Base-by-base conservation (phyloP, 139 green algal genomes). In the Volvox reticuliferus region DNA sequence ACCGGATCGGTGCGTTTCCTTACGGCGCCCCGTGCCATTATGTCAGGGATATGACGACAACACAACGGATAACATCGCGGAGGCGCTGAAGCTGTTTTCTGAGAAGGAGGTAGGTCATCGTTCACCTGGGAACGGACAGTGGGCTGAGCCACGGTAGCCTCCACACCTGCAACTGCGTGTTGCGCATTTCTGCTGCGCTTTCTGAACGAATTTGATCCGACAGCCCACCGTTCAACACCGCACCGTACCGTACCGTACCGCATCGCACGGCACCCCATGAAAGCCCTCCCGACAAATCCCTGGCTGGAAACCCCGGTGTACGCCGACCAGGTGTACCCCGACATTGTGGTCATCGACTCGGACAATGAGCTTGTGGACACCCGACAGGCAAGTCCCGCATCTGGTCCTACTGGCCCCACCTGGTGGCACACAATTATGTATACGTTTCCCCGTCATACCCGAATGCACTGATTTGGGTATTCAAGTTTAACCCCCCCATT, bases 331-430 rank as follows among this genome's bases (percentile, higher is more conserved):
- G 89, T 89, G 26, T 89, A 86, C 28, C 89, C 89, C 0, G 89
- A 92, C 73, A 92, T 92, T 37, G 89, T 92, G 2, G 63, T 92
- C 28, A 89, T 92, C 17, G 89, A 92, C 62, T 82, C 89, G 63
- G 89, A 92, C 82, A 75, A 86, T 18, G 85, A 89, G 44, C 69
- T 89, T 9, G 85, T 89, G 17, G 85, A 89, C 37, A 89, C 85
- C 0, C 50, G 55, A 1, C 69, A 89, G 85, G 85, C n/a, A 44
- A 82, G 85, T 30, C 24, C 17, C 44, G 44, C 44, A 5, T 14
- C 44, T 55, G n/a, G 44, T 55, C 44, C 44, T 55, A 55, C 44
- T 55, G 44, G 5, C 44, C 44, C 9, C 44, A n/a, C 9, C 44
- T 55, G 44, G 44, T 5, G 9, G 9, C 9, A 55, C 44, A 55